Base-by-base conservation (phyloP, 1,284 basidiomycete genomes). In the Bondarzewia mesenterica region DNA sequence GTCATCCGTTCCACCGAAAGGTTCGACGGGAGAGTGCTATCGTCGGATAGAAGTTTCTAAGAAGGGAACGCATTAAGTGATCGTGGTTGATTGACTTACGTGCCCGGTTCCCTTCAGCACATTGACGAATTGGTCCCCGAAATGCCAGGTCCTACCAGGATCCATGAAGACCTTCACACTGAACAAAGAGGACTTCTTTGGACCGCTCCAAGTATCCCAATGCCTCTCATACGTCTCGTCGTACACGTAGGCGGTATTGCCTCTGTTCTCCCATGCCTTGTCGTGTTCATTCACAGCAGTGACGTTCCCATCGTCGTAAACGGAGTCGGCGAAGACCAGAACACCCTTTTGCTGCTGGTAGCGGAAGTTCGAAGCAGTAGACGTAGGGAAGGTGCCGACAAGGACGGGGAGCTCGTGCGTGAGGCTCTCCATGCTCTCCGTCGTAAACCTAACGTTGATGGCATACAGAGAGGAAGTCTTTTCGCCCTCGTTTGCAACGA, bases 191-290 rank as follows among this genome's bases (percentile, higher is more conserved):
- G 77, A 67, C 48, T 74, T 75, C 60, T 90, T 93, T 7, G 81
- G 82, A 2, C 78, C 78, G 36, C 77, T 71, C 90, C 91, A 95
- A 4, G 79, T 83, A 65, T 94, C 92, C 93, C 93, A 96, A 56
- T 95, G 91, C 21, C 92, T 74, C 37, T 81, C 82, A 60, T 79
- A 90, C 1, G 78, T 74, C 43, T 75, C 69, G 55, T 95, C 90
- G 61, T 86, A 95, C 0, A 94, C 87, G 55, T 77, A 70, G 1
- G 87, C 91, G 1, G 76, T 75, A 53, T 81, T 78, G 3, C 88
- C 89, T 8, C 89, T 73, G 50, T 80, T 73, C 50, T 82, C 80
- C 70, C 80, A 90, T 43, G 68, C 73, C 55, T 83, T 70, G 59
- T 93, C 88, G 53, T 84, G 73, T 52, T 78, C 71, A 51, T 72